Evolutionary conservation across 441 rosid species (phyloP), one percentile per base, ranked within the genome.

Genomic region (Biscutella laevigata): DNA sequence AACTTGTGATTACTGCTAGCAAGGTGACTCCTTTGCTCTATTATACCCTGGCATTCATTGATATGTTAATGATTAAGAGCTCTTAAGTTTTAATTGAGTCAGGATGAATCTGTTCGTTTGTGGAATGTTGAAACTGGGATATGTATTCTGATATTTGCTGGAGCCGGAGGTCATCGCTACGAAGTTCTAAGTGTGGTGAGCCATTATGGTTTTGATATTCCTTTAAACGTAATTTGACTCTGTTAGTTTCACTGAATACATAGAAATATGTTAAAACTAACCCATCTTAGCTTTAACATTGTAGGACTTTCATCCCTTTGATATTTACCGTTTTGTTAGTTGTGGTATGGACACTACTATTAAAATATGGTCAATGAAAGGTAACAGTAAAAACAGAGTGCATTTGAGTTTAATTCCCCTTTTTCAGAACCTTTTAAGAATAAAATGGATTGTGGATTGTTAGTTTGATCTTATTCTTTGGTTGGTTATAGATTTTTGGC

Each of bases 321-420:
- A 91, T 71, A 78, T 77, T 15, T 71, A 80, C 62, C 82, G 88
- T 7, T 80, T 88, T 51, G 82, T 88, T 69, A 91, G 95, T 68
- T 91, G 96, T 71, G 98, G 98, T 49, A 86, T 91, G 96, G 95
- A 85, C 74, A 85, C 83, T 63, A 85, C 96, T 10, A 84, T 88
- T 41, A 91, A 88, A 66, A 88, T 91, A 59, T 91, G 98, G 98
- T 88, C 95, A 53, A 91, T 88, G 98, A 85, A 83, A 86, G 98
- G 98, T 91, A 45, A 30, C n/a, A n/a, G n/a, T n/a, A n/a, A n/a
- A n/a, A 65, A 19, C 33, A 30, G 7, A 34, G 14, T 22, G 17
- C 58, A 42, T 49, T 42, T 60, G 13, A 2, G 9, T 4, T 10
- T 29, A 55, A 54, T 60, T 36, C 47, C 40, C 41, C 27, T 39